These are phyloP conservation scores for Pleodorina starrii DNA, from an alignment of 139 green algal genomes.

Conservation along the genomic window DNA sequence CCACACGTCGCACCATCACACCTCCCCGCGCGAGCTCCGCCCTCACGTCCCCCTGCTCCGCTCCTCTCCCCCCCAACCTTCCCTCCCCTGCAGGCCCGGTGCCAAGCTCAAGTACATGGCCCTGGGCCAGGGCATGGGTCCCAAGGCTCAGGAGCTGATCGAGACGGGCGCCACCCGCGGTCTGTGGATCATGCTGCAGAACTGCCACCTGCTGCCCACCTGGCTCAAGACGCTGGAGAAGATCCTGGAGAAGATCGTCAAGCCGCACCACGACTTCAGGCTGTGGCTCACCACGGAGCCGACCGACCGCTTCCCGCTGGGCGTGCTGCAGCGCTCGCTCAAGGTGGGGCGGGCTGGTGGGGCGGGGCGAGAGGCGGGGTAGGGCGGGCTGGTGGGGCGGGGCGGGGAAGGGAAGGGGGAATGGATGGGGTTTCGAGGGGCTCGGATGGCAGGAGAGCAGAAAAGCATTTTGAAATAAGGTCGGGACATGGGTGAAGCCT, in stretches of 20 bases:
- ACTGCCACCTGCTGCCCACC: constrained; percentile 89
- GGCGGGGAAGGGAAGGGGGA: neutral
- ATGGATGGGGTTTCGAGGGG: no score
- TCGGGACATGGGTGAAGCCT: no score
- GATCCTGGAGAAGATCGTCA: constrained; percentile 82
- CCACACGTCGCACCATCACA: no score
- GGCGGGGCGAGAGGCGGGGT: neutral
- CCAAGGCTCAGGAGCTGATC: constrained; percentile 87
- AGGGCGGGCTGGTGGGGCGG: no score
- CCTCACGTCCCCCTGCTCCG: no score
- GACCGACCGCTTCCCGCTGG: constrained; percentile 84
- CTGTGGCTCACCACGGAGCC: constrained; percentile 91
- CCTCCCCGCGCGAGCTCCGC: no score
- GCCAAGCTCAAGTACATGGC: constrained; percentile 95
- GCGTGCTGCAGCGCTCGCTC: constrained; percentile 83
- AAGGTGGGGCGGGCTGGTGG: constrained; percentile 56
- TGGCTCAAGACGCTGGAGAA: constrained; percentile 93
- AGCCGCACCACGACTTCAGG: constrained; percentile 88
- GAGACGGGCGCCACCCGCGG: constrained; percentile 79
- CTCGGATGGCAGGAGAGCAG: no score
- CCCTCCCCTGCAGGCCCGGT: constrained; percentile 51
- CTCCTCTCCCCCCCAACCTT: neutral
- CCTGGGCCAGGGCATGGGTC: constrained; percentile 93
- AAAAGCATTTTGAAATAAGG: no score
- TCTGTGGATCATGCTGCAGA: constrained; percentile 93